Conservation (phyloP, 371 early-diverging fungal species). For the Umbelopsis sp. region DNA sequence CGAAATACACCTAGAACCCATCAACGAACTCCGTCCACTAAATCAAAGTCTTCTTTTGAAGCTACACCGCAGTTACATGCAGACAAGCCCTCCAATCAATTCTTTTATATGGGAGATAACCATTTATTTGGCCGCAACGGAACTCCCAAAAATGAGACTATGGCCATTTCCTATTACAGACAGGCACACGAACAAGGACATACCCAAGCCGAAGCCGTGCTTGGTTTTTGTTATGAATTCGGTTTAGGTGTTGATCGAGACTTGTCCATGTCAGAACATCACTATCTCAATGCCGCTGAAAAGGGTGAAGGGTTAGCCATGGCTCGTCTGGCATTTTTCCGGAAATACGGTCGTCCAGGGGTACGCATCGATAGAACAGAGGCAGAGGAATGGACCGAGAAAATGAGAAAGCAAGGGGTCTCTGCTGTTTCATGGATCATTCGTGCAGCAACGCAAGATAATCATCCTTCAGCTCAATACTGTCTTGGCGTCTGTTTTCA, state of each 20-base stretch:
- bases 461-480: conserved; percentile 54
- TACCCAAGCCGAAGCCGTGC: conserved; percentile 52
- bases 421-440: conserved; percentile 60
- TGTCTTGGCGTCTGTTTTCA: conserved; percentile 76
- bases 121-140: conserved; percentile 63
- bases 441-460: conserved; percentile 54
- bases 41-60: neutral
- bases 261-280: conserved; percentile 58
- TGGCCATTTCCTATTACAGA: conserved; percentile 49
- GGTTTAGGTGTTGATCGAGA: conserved; percentile 68
- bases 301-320: conserved; percentile 59
- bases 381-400: conserved; percentile 65
- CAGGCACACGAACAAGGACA: conserved; percentile 46
- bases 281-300: conserved; percentile 54
- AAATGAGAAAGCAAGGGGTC: conserved; percentile 28
- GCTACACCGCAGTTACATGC: conserved; percentile 2
- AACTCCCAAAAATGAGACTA: conserved; percentile 39
- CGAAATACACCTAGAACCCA: conserved; percentile 17
- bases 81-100: conserved; percentile 24
- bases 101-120: conserved; percentile 50
- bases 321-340: conserved; percentile 71
- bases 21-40: neutral
- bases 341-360: conserved; percentile 77
- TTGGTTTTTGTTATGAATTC: conserved; percentile 82
- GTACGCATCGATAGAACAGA: conserved; percentile 74